These are phyloP conservation scores for Penicillium sp. DNA, from an alignment of 2,329 filamentous ascomycete species.

Conservation along the genomic window DNA sequence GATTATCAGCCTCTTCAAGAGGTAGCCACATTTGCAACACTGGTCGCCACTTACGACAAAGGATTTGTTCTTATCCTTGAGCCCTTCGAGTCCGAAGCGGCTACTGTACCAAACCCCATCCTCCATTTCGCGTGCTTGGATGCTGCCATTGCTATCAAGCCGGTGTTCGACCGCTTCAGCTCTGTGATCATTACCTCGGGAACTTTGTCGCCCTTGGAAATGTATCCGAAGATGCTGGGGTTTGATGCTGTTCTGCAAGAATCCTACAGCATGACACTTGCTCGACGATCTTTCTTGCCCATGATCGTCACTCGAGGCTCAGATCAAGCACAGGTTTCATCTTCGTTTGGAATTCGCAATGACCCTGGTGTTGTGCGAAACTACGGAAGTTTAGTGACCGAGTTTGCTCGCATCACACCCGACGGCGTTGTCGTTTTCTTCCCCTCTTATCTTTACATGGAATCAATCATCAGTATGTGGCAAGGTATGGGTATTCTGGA, in stretches of 20 bases:
- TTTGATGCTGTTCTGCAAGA: conserved; percentile 92
- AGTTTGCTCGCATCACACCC: conserved; percentile 93
- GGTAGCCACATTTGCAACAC: conserved; percentile 93
- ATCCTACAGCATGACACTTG: conserved; percentile 95
- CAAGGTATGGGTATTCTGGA: conserved; percentile 97
- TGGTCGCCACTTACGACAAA: conserved; percentile 94
- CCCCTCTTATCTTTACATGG: conserved; percentile 98
- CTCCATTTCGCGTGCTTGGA: conserved; percentile 96
- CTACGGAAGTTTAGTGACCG: conserved; percentile 87
- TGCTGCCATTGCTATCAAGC: conserved; percentile 95
- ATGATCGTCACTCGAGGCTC: conserved; percentile 97
- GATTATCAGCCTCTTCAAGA: conserved; percentile 97
- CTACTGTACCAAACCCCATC: conserved; percentile 94
- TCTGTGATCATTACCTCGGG: conserved; percentile 98
- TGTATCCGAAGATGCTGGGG: conserved; percentile 98
- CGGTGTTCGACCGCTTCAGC: conserved; percentile 94
- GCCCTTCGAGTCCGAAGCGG: conserved; percentile 91
- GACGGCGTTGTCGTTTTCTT: conserved; percentile 99
- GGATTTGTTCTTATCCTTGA: conserved; percentile 96
- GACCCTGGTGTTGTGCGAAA: conserved; percentile 96
- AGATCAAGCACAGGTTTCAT: conserved; percentile 90
- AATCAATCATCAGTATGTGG: conserved; percentile 98
- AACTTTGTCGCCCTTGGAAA: conserved; percentile 93
- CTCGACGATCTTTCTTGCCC: conserved; percentile 88
- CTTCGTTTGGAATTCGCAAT: conserved; percentile 90